A percentile compares a stretch with the other conserved stretches of the same genome.
Conservation (phyloP, 306 rosid species). For the Styphnolobium japonicum region DNA sequence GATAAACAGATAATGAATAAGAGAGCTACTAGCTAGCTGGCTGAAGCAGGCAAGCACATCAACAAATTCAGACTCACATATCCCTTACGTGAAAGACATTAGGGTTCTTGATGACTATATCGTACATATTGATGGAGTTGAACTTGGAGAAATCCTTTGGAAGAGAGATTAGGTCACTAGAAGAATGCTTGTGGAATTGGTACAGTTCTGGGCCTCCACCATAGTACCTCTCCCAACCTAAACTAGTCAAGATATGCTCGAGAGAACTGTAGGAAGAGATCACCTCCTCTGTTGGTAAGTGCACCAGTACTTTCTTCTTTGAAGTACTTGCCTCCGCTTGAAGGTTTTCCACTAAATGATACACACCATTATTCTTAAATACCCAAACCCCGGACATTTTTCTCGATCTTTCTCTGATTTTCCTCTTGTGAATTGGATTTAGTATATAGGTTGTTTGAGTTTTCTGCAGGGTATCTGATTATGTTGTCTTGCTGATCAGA, state of each 20-base stretch:
- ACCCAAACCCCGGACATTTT: slow-evolving; percentile 76
- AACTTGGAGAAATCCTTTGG: slow-evolving; percentile 62
- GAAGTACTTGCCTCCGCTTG: slow-evolving; percentile 23
- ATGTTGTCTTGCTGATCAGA: background rate
- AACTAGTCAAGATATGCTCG: slow-evolving; percentile 46
- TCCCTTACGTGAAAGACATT: slow-evolving; percentile 71
- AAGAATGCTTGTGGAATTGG: slow-evolving; percentile 69
- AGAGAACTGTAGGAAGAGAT: slow-evolving; percentile 51
- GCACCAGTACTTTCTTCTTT: slow-evolving; percentile 44
- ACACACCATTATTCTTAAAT: slow-evolving; percentile 58
- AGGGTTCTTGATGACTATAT: slow-evolving; percentile 68
- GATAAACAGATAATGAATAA: too few relatives aligned
- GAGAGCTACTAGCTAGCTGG: too few relatives aligned
- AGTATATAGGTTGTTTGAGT: background rate
- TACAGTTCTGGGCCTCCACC: slow-evolving; percentile 53
- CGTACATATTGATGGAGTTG: slow-evolving; percentile 71
- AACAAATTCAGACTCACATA: background rate
- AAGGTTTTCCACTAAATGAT: slow-evolving; percentile 48
- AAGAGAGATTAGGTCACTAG: slow-evolving; percentile 73
- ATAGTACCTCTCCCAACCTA: slow-evolving; percentile 86
- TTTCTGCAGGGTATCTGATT: background rate
- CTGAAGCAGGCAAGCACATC: too few relatives aligned
- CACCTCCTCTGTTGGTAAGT: slow-evolving; percentile 57
- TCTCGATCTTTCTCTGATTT: background rate
- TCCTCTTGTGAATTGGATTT: background rate